Evolutionary conservation across 164 flowering plant species (phyloP).

Genomic region (Piper betle): DNA sequence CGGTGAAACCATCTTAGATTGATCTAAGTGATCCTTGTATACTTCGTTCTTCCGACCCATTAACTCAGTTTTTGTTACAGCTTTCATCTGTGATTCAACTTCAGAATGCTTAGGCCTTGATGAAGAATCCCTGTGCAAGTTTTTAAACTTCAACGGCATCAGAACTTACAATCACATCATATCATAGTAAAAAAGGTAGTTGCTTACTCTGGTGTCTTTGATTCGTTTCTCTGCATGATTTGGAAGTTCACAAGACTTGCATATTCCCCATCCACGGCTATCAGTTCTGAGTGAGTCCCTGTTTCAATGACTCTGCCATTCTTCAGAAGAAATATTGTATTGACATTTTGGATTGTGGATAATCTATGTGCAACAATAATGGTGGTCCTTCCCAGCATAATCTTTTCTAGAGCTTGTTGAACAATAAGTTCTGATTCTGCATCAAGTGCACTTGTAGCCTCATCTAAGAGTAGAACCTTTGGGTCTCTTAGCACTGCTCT

Average conservation of each 20-base stretch:
- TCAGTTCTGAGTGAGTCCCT: constrained; percentile 46
- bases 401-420: constrained; percentile 36
- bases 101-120: constrained; percentile 13
- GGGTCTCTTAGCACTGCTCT: constrained; percentile 23
- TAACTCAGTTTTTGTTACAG: no score
- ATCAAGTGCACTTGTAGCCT: constrained; percentile 47
- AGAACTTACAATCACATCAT: not conserved
- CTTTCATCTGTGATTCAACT: not conserved
- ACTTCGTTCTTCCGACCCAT: constrained; percentile 5
- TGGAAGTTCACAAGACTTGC: constrained; percentile 49
- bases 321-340: constrained; percentile 32
- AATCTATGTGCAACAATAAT: constrained; percentile 38
- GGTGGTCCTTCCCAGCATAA: constrained; percentile 36
- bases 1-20: constrained; percentile 10
- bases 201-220: constrained; percentile 7
- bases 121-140: constrained; percentile 1
- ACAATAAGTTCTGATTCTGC: constrained; percentile 43
- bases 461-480: constrained; percentile 23
- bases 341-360: constrained; percentile 30
- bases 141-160: not conserved
- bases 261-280: constrained; percentile 41
- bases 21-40: not conserved
- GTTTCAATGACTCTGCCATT: constrained; percentile 49
- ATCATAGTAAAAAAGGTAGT: not conserved
- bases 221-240: constrained; percentile 11